Conservation (phyloP, 2,329 filamentous ascomycete species). For the Didymella keratinophila region DNA sequence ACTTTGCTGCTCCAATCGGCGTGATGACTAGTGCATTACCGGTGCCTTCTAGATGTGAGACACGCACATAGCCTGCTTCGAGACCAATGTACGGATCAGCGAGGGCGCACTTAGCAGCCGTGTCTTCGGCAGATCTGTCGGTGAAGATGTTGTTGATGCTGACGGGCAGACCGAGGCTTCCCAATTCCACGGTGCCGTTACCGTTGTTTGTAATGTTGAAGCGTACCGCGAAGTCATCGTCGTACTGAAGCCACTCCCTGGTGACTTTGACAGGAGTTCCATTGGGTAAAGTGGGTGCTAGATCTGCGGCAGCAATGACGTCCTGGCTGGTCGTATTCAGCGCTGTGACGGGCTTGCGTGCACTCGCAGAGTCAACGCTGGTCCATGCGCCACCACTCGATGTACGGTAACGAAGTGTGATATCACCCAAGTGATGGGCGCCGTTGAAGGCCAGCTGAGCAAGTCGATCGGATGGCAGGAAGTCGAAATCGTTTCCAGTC, state of each 20-base stretch:
- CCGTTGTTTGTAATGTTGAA: constrained; percentile 61
- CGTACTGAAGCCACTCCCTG: constrained; percentile 60
- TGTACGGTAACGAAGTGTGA: constrained; percentile 64
- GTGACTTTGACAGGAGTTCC: constrained; percentile 56
- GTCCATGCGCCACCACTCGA: constrained; percentile 54
- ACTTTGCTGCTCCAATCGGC: constrained; percentile 58
- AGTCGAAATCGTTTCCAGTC: constrained; percentile 57
- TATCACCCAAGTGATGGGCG: constrained; percentile 67
- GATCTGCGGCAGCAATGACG: constrained; percentile 52
- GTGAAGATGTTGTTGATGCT: constrained; percentile 71
- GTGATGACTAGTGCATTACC: constrained; percentile 64
- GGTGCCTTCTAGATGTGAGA: constrained; percentile 61
- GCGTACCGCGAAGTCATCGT: constrained; percentile 60
- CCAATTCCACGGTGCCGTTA: constrained; percentile 58
- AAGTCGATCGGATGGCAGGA: constrained; percentile 63
- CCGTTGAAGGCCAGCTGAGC: constrained; percentile 58
- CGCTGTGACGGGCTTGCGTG: constrained; percentile 50
- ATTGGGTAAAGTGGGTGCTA: constrained; percentile 54
- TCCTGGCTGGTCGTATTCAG: constrained; percentile 24
- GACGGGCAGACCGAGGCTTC: constrained; percentile 65
- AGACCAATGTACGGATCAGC: constrained; percentile 68
- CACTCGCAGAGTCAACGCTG: constrained; percentile 56
- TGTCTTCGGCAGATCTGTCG: constrained; percentile 57
- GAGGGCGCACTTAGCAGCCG: constrained; percentile 61
- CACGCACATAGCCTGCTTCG: constrained; percentile 65